Evolutionary conservation across 2,329 filamentous ascomycete genomes (phyloP).

Genomic region (Paecilomyces sp.): DNA sequence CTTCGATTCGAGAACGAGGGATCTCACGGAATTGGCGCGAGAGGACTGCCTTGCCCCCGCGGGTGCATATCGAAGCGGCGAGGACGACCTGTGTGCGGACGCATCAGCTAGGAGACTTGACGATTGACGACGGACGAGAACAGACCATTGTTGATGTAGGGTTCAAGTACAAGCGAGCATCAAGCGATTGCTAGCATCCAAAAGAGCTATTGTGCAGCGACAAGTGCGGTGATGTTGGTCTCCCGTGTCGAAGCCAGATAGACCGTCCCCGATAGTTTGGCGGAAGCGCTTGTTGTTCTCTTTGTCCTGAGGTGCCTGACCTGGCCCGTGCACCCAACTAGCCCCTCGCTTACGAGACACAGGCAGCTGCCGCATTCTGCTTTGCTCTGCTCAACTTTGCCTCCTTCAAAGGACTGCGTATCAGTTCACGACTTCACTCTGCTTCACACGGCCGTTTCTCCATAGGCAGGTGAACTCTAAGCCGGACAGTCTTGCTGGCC

Average conservation of each 20-base stretch:
- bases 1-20: constrained; percentile 92
- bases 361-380: constrained; percentile 9
- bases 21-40: constrained; percentile 98
- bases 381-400: constrained; percentile 4
- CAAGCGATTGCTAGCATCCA: background rate
- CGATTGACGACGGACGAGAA: constrained; percentile 18
- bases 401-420: background rate
- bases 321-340: constrained; percentile 28
- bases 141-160: constrained; percentile 21
- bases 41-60: constrained; percentile 95
- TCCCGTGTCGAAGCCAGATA: constrained; percentile 11
- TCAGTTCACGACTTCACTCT: background rate
- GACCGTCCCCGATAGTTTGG: constrained; percentile 1
- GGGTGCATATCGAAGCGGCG: constrained; percentile 96
- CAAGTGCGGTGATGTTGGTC: constrained; percentile 11
- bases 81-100: constrained; percentile 73
- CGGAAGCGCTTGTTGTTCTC: constrained; percentile 34
- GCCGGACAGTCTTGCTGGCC: constrained; percentile 1
- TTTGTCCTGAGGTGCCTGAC: constrained; percentile 13
- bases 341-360: constrained; percentile 31
- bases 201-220: background rate
- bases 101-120: constrained; percentile 8
- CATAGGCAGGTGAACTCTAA: background rate
- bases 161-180: constrained; percentile 2
- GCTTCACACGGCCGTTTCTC: background rate